Conservation (phyloP, 2,329 filamentous ascomycete genomes). For the Simplicillium sp. region DNA sequence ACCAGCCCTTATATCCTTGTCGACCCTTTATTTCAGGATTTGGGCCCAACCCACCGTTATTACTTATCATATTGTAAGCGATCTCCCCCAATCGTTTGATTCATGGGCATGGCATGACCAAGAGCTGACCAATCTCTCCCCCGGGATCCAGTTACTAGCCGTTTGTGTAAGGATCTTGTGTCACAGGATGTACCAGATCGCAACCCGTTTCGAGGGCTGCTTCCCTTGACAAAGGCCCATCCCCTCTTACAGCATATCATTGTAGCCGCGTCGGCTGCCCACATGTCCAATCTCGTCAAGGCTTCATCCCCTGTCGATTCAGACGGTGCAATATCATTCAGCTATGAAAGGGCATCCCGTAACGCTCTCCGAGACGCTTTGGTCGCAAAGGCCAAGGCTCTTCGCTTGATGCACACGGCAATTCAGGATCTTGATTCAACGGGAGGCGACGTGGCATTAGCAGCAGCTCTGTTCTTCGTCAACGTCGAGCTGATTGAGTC, state of each 20-base stretch:
- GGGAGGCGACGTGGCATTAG: slow-evolving; percentile 30
- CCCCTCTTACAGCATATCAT: slow-evolving; percentile 36
- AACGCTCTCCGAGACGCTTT: slow-evolving; percentile 32
- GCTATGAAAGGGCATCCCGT: slow-evolving; percentile 12
- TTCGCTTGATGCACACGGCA: slow-evolving; percentile 29
- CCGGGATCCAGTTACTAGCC: slow-evolving; percentile 30
- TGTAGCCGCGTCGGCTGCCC: slow-evolving; percentile 37
- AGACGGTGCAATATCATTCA: slow-evolving; percentile 4
- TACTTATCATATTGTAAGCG: slow-evolving; percentile 31
- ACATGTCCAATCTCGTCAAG: slow-evolving; percentile 33
- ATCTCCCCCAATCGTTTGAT: too few relatives aligned
- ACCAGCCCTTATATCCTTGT: slow-evolving; percentile 28
- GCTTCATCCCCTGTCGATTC: slow-evolving; percentile 16
- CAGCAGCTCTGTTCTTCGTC: slow-evolving; percentile 38
- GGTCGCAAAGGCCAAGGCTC: slow-evolving; percentile 33
- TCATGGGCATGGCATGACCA: slow-evolving; percentile 1
- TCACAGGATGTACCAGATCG: slow-evolving; percentile 30
- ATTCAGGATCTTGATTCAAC: slow-evolving; percentile 26
- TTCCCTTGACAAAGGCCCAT: slow-evolving; percentile 29
- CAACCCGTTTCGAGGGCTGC: slow-evolving; percentile 36
- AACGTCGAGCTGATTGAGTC: slow-evolving; percentile 41
- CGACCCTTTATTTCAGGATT: slow-evolving; percentile 40
- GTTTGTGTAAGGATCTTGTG: slow-evolving; percentile 44
- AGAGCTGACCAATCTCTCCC: slow-evolving; percentile 1
- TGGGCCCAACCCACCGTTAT: slow-evolving; percentile 35